Percentiles rank a stretch among this genome's conserved stretches.
phyloP scores from a whole-genome alignment of 306 rosid genomes.

The Canavalia gladiata region DNA sequence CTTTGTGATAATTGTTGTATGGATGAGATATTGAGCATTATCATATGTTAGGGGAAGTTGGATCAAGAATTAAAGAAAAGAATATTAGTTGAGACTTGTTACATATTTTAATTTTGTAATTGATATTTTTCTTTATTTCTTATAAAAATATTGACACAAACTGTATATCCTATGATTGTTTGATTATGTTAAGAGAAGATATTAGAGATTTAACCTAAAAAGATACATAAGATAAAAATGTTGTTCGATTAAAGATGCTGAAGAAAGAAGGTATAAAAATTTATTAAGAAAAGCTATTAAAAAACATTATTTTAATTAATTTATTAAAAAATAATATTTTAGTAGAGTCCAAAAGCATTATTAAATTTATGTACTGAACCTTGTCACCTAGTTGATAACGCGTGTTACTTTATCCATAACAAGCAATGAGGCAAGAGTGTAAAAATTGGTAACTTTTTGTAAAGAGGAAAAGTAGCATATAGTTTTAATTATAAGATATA shows the following conservation, averaged over 20 bases:
- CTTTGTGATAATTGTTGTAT: background rate
- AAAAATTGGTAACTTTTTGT: background rate
- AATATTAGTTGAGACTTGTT: background rate
- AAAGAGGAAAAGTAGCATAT: background rate
- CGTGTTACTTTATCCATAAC: background rate
- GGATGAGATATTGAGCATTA: background rate
- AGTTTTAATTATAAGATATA: background rate
- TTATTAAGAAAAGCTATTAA: too few relatives aligned
- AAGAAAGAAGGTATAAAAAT: background rate
- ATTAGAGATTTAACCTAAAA: too few relatives aligned
- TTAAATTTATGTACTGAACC: background rate
- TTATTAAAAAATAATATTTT: too few relatives aligned
- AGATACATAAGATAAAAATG: background rate
- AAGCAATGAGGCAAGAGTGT: background rate
- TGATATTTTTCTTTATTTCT: background rate
- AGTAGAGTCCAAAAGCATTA: background rate
- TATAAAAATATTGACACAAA: background rate
- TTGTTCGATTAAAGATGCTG: background rate
- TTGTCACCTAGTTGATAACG: background rate
- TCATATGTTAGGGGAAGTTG: background rate
- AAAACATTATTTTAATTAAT: too few relatives aligned
- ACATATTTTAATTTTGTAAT: background rate
- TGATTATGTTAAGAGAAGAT: background rate
- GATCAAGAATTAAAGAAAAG: background rate
- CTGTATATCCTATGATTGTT: background rate